Conservation (phyloP, 306 rosid species). For the Cicer yamashitae region DNA sequence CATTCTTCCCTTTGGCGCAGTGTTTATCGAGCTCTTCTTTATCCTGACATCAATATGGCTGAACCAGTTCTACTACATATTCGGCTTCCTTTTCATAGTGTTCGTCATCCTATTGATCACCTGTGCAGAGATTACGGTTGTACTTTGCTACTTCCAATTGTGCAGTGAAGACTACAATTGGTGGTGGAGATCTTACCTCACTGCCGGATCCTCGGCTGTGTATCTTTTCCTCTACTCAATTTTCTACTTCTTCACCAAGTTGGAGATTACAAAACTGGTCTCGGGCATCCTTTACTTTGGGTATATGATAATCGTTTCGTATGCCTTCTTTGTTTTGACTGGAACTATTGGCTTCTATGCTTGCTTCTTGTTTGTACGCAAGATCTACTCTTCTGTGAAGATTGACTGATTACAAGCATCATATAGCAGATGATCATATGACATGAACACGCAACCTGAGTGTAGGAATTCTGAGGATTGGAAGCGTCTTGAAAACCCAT, state of each 20-base stretch:
- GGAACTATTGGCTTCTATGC: constrained; percentile 99
- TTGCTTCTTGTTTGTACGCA: constrained; percentile 96
- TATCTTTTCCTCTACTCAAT: constrained; percentile 94
- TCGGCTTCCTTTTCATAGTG: constrained; percentile 96
- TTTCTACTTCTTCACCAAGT: constrained; percentile 94
- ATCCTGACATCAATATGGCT: constrained; percentile 98
- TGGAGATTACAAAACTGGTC: constrained; percentile 90
- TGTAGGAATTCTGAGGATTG: constrained; percentile 36
- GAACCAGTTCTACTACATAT: constrained; percentile 98
- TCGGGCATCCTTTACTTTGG: constrained; percentile 96
- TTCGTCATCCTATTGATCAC: constrained; percentile 87
- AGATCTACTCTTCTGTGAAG: constrained; percentile 97
- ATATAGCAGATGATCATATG: constrained; percentile 20
- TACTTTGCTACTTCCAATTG: constrained; percentile 98
- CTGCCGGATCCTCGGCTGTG: constrained; percentile 96
- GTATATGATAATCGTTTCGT: constrained; percentile 85
- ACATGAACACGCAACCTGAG: constrained; percentile 35
- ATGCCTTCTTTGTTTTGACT: constrained; percentile 89
- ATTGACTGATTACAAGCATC: constrained; percentile 73
- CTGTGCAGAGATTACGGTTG: constrained; percentile 95
- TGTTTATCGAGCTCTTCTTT: constrained; percentile 96
- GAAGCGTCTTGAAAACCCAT: constrained; percentile 42
- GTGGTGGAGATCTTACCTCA: constrained; percentile 99
- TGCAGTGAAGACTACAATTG: constrained; percentile 99
- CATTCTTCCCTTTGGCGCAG: constrained; percentile 98